Evolutionary conservation across 2,329 filamentous ascomycete species (phyloP).

Genomic region (Stemphylium vesicarium): DNA sequence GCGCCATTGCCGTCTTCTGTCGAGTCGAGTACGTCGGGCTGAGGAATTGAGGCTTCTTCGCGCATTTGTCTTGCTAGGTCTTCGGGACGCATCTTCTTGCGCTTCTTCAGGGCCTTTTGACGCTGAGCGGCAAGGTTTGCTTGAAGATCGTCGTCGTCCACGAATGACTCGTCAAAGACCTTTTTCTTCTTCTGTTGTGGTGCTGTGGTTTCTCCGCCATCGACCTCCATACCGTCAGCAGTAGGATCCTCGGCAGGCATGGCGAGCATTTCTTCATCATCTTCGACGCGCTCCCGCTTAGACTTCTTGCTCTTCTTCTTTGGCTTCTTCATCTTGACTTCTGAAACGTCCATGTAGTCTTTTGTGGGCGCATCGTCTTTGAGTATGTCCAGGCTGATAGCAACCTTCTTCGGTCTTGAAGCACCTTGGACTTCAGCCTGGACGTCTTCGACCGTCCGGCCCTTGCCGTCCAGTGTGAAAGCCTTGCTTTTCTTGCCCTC

Average conservation of each 20-base stretch:
- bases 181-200: slow-evolving; percentile 65
- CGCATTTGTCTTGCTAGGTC: slow-evolving; percentile 82
- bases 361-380: slow-evolving; percentile 72
- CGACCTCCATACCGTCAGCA: slow-evolving; percentile 72
- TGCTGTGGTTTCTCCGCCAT: slow-evolving; percentile 51
- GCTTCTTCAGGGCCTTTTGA: slow-evolving; percentile 84
- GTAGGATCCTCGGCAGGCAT: slow-evolving; percentile 40
- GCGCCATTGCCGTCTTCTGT: slow-evolving; percentile 68
- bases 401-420: slow-evolving; percentile 67
- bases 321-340: slow-evolving; percentile 83
- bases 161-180: slow-evolving; percentile 71
- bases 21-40: slow-evolving; percentile 60
- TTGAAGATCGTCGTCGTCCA: slow-evolving; percentile 93
- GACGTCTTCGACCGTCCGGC: slow-evolving; percentile 68
- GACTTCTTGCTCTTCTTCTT: slow-evolving; percentile 43
- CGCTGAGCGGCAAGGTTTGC: slow-evolving; percentile 83
- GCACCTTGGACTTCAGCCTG: slow-evolving; percentile 62
- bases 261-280: slow-evolving; percentile 64
- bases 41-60: slow-evolving; percentile 63
- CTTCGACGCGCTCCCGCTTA: slow-evolving; percentile 51
- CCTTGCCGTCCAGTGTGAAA: slow-evolving; percentile 84
- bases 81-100: slow-evolving; percentile 84
- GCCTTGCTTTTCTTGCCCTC: slow-evolving; percentile 85
- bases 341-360: slow-evolving; percentile 85
- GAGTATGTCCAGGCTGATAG: slow-evolving; percentile 76